Evolutionary conservation across 73 alveolate genomes (phyloP).

Genomic region (Tetrahymena malaccensis): DNA sequence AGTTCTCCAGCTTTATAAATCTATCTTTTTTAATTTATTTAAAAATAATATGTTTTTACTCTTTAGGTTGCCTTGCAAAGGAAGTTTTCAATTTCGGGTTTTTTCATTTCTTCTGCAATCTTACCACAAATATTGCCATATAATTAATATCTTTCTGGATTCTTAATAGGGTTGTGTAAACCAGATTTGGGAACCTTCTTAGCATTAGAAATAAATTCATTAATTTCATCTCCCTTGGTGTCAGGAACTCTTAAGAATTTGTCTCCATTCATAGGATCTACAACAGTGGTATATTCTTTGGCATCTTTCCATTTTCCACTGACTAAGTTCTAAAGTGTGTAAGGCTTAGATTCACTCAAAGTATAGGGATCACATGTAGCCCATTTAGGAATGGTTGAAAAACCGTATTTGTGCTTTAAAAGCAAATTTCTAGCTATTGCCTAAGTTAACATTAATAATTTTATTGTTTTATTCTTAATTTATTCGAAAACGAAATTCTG

Average conservation of each 20-base stretch:
- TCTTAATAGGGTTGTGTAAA: slow-evolving; percentile 70
- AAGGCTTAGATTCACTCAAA: not conserved
- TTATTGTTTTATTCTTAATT: not conserved
- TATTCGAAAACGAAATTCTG: not conserved
- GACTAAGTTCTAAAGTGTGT: slow-evolving; percentile 43
- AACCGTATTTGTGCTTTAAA: not conserved
- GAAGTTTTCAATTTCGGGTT: slow-evolving; percentile 51
- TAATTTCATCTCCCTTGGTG: slow-evolving; percentile 31
- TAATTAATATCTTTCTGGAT: slow-evolving; percentile 65
- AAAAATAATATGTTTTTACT: not conserved
- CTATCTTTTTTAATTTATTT: not conserved
- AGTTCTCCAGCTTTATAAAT: not conserved
- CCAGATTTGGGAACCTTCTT: slow-evolving; percentile 50
- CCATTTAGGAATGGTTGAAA: not conserved
- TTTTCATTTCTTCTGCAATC: slow-evolving; percentile 49
- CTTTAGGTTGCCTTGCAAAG: slow-evolving; percentile 50
- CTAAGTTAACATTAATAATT: not conserved
- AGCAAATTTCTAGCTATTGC: not conserved
- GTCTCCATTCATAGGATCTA: slow-evolving; percentile 66
- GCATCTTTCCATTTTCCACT: slow-evolving; percentile 64
- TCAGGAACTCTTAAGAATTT: slow-evolving; percentile 43
- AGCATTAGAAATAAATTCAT: slow-evolving; percentile 32
- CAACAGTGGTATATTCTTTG: slow-evolving; percentile 2
- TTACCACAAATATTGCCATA: slow-evolving; percentile 62
- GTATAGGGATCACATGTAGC: not conserved